Base-by-base conservation (phyloP, 2,329 filamentous ascomycete genomes). In the Chaetomium olivaceum region DNA sequence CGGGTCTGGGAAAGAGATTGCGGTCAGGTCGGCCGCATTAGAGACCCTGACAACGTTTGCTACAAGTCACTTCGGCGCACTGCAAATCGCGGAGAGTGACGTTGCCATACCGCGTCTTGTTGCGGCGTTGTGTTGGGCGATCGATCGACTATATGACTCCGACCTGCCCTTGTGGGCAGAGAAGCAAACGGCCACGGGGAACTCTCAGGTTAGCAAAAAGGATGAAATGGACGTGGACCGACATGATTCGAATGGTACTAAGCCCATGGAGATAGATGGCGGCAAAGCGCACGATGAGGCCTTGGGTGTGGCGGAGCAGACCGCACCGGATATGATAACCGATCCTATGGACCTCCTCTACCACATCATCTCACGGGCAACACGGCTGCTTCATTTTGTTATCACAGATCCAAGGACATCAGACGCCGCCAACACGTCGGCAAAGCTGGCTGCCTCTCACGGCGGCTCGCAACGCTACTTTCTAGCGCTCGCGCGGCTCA, bases 401-500 rank as follows among this genome's bases (percentile, higher is more conserved):
- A 77, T 85, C 31, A 87, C 82, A 1, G 78, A 82, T 52, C 78
- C 81, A 0, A 68, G 74, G 12, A 84, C 82, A 2, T 77, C 80
- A 0, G 75, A 80, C 55, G 69, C 77, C 6, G 80, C 79, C 23
- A 86, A 94, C 70, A 86, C 96, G 68, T 84, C 87, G 58, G 83
- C 85, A 58, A 96, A 94, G 75, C 81, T 97, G 5, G 82, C 84
- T 0, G 84, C 85, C 9, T 85, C 91, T 0, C 83, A 87, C 5
- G 91, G 92, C 3, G 91, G 89, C 0, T 86, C 87, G 60, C 92
- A 97, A 73, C 92, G 93, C 61, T 94, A 96, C 73, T 81, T 96
- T 1, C 85, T 97, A 11, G 87, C 88, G 2, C 80, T 99, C 54
- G 93, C 92, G 0, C 81, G 94, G 51, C 79, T 98, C n/a, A 92